Conservation (phyloP, 306 rosid species). For the Quercus suber region DNA sequence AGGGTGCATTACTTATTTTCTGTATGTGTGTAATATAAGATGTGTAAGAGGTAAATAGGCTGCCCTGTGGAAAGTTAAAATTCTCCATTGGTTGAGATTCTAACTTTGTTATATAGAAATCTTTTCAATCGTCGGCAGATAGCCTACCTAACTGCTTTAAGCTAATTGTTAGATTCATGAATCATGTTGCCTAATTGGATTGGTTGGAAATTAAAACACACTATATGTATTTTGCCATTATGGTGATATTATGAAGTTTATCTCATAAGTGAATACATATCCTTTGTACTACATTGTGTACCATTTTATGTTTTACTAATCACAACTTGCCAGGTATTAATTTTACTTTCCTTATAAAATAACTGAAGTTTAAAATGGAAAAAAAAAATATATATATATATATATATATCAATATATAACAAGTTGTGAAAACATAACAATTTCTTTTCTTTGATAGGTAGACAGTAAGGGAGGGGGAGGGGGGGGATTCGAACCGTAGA, state of each 20-base stretch:
- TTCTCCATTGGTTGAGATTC: background rate
- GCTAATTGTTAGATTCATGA: background rate
- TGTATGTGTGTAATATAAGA: background rate
- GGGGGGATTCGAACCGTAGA: too few relatives aligned
- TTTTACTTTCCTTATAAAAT: too few relatives aligned
- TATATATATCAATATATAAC: too few relatives aligned
- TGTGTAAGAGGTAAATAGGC: background rate
- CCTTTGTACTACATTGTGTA: too few relatives aligned
- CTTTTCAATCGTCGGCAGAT: background rate
- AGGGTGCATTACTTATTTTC: conserved; percentile 17
- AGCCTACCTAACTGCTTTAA: background rate
- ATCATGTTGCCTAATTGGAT: background rate
- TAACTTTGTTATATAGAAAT: background rate
- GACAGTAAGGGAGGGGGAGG: too few relatives aligned
- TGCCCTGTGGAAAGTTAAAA: background rate
- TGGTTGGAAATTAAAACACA: background rate
- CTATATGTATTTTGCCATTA: too few relatives aligned
- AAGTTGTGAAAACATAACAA: too few relatives aligned
- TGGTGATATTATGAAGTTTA: background rate
- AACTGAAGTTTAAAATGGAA: too few relatives aligned
- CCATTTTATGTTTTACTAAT: too few relatives aligned
- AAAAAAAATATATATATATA: too few relatives aligned
- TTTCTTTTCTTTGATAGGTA: too few relatives aligned
- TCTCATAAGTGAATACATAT: background rate
- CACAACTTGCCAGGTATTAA: too few relatives aligned